phyloP scores from a whole-genome alignment of 257 asterid genomes.

The Capsicum baccatum region DNA sequence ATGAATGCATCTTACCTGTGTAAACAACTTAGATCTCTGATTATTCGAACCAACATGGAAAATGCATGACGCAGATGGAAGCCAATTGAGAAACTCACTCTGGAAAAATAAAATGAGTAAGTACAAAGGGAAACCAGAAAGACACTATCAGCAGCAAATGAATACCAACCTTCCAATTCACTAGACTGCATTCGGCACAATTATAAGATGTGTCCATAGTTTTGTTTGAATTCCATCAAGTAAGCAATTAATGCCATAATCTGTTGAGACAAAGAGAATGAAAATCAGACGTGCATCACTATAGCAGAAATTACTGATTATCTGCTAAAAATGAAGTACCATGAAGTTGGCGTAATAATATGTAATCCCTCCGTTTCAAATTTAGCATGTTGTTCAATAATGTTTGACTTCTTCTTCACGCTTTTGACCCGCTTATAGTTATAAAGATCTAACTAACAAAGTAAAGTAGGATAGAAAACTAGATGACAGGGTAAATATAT shows the following conservation, averaged over 20 bases:
- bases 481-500: neutral
- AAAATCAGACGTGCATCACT: too few relatives aligned
- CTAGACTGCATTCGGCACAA: conserved; percentile 99
- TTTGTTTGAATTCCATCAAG: conserved; percentile 98
- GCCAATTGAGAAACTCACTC: conserved; percentile 98
- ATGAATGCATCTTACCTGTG: too few relatives aligned
- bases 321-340: too few relatives aligned
- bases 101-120: conserved; percentile 47
- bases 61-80: conserved; percentile 94
- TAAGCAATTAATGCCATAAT: too few relatives aligned
- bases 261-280: too few relatives aligned
- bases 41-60: too few relatives aligned
- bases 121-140: conserved; percentile 34
- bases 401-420: too few relatives aligned
- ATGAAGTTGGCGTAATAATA: too few relatives aligned
- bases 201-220: conserved; percentile 98
- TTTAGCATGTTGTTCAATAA: too few relatives aligned
- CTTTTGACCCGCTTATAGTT: neutral
- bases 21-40: too few relatives aligned
- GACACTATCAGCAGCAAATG: conserved; percentile 1
- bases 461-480: neutral
- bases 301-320: too few relatives aligned
- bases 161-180: conserved; percentile 91
- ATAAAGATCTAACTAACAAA: neutral
- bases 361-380: too few relatives aligned